Conservation (phyloP, 1,284 basidiomycete species). For the Cutaneotrichosporon sp. region DNA sequence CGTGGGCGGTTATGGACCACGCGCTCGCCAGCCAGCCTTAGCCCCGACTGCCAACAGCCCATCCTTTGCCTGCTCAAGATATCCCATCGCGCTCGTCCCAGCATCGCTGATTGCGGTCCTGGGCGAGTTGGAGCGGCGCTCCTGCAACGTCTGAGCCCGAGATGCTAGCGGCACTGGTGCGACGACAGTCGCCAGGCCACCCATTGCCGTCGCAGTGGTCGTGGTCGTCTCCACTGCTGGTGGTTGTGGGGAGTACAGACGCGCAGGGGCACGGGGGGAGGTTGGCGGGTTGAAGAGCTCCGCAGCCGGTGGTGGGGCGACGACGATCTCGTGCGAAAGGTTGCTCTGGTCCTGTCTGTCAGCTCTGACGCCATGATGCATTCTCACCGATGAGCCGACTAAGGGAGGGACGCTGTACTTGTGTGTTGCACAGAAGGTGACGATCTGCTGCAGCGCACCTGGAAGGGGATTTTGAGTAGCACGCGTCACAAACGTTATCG, state of each 20-base stretch:
- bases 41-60: slow-evolving; percentile 3
- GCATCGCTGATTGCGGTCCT: slow-evolving; percentile 5
- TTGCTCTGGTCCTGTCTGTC: slow-evolving; percentile 26
- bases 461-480: slow-evolving; percentile 23
- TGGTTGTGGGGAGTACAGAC: slow-evolving; percentile 30
- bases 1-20: no score
- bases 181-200: neutral
- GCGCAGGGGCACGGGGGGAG: slow-evolving; percentile 25
- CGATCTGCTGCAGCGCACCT: slow-evolving; percentile 30
- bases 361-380: neutral
- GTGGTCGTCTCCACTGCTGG: slow-evolving; percentile 12
- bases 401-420: slow-evolving; percentile 38
- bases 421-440: slow-evolving; percentile 38
- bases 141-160: neutral
- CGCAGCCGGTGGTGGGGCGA: slow-evolving; percentile 36
- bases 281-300: slow-evolving; percentile 40
- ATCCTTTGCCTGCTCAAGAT: slow-evolving; percentile 45
- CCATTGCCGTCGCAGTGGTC: slow-evolving; percentile 15
- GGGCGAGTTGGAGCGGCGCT: slow-evolving; percentile 5
- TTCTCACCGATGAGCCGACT: slow-evolving; percentile 23
- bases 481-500: slow-evolving; percentile 18
- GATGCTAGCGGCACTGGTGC: neutral
- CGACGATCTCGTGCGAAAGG: slow-evolving; percentile 39
- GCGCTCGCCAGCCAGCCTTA: slow-evolving; percentile 2
- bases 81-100: slow-evolving; percentile 27